Evolutionary conservation across 441 rosid species (phyloP).

Genomic region (Mallotus repandus): DNA sequence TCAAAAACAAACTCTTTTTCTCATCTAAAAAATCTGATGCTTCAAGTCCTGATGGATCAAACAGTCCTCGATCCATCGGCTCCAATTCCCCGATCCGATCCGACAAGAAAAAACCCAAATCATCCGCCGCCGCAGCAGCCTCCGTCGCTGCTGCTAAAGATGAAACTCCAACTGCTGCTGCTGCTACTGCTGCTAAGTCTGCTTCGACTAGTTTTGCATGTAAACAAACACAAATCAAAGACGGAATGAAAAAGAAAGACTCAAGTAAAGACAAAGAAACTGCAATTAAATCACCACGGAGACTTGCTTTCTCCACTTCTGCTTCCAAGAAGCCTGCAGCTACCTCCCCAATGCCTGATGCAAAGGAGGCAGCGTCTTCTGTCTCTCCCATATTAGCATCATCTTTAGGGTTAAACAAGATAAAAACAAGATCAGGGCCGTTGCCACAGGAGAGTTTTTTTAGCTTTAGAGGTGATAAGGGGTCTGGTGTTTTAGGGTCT

Average conservation of each 20-base stretch:
- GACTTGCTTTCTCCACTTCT: slow-evolving; percentile 10
- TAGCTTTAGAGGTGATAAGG: slow-evolving; percentile 63
- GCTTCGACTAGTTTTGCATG: slow-evolving; percentile 36
- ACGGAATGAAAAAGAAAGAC: slow-evolving; percentile 58
- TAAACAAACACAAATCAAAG: slow-evolving; percentile 56
- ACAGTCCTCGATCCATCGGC: slow-evolving; percentile 79
- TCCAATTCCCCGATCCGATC: slow-evolving; percentile 90
- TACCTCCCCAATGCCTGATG: slow-evolving; percentile 1
- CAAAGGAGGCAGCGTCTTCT: slow-evolving; percentile 49
- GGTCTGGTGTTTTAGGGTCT: slow-evolving; percentile 61
- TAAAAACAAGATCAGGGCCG: slow-evolving; percentile 96
- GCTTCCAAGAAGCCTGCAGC: not conserved
- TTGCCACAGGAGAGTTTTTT: slow-evolving; percentile 84
- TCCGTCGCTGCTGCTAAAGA: slow-evolving; percentile 39
- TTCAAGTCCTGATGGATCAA: slow-evolving; percentile 82
- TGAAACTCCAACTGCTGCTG: slow-evolving; percentile 18
- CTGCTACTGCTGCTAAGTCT: not conserved
- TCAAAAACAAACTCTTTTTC: slow-evolving; percentile 92
- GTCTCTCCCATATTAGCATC: slow-evolving; percentile 90
- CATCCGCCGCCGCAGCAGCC: slow-evolving; percentile 28
- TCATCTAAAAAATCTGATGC: slow-evolving; percentile 86
- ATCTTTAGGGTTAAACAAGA: slow-evolving; percentile 83
- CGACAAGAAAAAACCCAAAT: slow-evolving; percentile 81
- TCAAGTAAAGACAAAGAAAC: slow-evolving; percentile 42
- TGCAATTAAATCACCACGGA: slow-evolving; percentile 27